Evolutionary conservation across 805 yeast species (phyloP).

Genomic region (Ogataea populi-albae): DNA sequence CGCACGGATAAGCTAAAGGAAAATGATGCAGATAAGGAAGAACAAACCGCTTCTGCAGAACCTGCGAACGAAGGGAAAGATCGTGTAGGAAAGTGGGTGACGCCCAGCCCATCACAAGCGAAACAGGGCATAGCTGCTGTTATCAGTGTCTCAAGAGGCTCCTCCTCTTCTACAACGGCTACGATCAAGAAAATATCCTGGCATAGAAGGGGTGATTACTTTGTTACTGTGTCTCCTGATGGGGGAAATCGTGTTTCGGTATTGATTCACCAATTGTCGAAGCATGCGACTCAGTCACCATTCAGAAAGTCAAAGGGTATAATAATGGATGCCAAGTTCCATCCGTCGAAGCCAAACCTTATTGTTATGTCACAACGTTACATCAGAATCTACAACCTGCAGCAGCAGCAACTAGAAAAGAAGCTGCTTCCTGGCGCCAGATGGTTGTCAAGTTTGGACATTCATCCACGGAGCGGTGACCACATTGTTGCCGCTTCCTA

Average conservation of each 20-base stretch:
- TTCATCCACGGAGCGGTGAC: constrained; percentile 92
- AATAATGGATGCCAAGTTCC: constrained; percentile 94
- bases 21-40: constrained; percentile 28
- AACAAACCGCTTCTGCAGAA: constrained; percentile 26
- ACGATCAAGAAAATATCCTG: constrained; percentile 81
- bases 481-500: constrained; percentile 88
- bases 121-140: constrained; percentile 69
- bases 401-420: constrained; percentile 79
- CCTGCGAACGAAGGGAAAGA: constrained; percentile 33
- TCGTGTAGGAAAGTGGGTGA: constrained; percentile 76
- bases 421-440: constrained; percentile 93
- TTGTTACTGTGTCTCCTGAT: constrained; percentile 95
- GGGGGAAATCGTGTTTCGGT: constrained; percentile 79
- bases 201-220: constrained; percentile 97
- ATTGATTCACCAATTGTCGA: constrained; percentile 89
- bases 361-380: constrained; percentile 94
- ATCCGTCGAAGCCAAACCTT: constrained; percentile 91
- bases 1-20: constrained; percentile 30
- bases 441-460: constrained; percentile 87
- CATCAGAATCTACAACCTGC: constrained; percentile 83
- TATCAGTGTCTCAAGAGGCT: constrained; percentile 48
- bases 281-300: constrained; percentile 94
- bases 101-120: constrained; percentile 64
- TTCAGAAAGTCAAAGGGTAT: constrained; percentile 91
- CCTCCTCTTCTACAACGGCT: constrained; percentile 43